Evolutionary conservation across 768 basidiomycete species (phyloP), one percentile per base, ranked within the genome.

Genomic region (Calocera viscosa): DNA sequence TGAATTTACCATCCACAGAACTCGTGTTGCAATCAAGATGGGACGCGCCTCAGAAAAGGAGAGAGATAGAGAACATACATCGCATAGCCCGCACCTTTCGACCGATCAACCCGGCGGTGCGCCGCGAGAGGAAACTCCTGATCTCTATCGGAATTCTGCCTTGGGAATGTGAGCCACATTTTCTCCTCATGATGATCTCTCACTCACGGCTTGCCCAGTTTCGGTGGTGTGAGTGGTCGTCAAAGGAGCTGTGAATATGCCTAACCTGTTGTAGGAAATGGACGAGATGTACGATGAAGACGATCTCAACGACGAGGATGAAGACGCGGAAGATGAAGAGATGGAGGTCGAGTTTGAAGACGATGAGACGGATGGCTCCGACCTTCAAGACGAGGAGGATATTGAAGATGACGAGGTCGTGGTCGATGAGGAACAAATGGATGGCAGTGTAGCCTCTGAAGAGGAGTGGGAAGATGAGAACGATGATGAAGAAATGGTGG

Each of bases 1-100:
- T 26, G 24, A 33, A 32, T 35, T 40, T 3, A 26, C 63, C 53
- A 69, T 68, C 67, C 66, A 22, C 69, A 95, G 93, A 64, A 90
- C 96, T 19, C 96, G 95, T 75, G 82, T 94, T 65, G 94, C 95
- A n/a, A 97, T 96, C 77, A 97, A 95, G 77, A 94, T 98, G 91
- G 95, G 92, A 63, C 85, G 88, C 43, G 81, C 86, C 10, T 83
- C 86, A 16, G 82, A 82, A 60, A 90, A 86, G 76, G 77, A 71
- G 47, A 89, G 89, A 72, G 87, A 85, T 26, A 73, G 74, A 26
- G 70, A 76, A 12, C 86, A 84, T 30, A 81, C 82, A 26, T 74
- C 73, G 65, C 74, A 77, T 70, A 64, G 76, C 63, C 77, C 82
- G 70, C 78, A 80, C 1, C 84, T 85, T 2, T 84, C 85, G 17